These are phyloP conservation scores for Linaria vulgaris DNA, from an alignment of 257 asterid genomes.

Conservation along the genomic window DNA sequence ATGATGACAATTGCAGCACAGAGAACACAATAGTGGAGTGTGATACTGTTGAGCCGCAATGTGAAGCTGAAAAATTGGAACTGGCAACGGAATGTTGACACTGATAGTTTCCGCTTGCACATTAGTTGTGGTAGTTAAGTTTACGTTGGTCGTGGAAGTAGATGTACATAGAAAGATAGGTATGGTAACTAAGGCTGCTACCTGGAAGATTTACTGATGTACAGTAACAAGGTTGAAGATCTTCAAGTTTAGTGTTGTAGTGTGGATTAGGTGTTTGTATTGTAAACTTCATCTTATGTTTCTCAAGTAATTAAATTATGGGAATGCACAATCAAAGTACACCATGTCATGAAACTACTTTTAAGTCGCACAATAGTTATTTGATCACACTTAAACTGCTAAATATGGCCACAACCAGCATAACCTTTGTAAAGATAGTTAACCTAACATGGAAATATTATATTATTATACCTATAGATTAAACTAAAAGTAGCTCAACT, in stretches of 20 bases:
- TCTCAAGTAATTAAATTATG: background rate
- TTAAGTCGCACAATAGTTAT: background rate
- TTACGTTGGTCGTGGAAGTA: constrained; percentile 24
- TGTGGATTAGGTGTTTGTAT: constrained; percentile 23
- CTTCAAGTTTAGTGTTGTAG: constrained; percentile 5
- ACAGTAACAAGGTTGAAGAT: constrained; percentile 29
- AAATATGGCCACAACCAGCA: no score
- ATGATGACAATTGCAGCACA: constrained; percentile 26
- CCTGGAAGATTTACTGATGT: constrained; percentile 31
- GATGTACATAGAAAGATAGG: constrained; percentile 40
- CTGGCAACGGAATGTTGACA: constrained; percentile 30
- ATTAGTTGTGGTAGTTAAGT: constrained; percentile 19
- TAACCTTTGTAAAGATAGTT: no score
- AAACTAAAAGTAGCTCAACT: no score
- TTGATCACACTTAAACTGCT: no score
- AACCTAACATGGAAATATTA: no score
- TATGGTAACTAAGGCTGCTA: constrained; percentile 27
- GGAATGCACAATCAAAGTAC: no score
- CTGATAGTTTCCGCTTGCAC: constrained; percentile 3
- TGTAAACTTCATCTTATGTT: constrained; percentile 1
- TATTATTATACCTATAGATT: no score
- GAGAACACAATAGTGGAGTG: constrained; percentile 45
- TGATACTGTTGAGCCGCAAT: constrained; percentile 43
- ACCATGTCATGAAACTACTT: no score
- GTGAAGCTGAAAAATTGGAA: constrained; percentile 43